Evolutionary conservation across 331 rosid species (phyloP).

Genomic region (Quercus phellos): DNA sequence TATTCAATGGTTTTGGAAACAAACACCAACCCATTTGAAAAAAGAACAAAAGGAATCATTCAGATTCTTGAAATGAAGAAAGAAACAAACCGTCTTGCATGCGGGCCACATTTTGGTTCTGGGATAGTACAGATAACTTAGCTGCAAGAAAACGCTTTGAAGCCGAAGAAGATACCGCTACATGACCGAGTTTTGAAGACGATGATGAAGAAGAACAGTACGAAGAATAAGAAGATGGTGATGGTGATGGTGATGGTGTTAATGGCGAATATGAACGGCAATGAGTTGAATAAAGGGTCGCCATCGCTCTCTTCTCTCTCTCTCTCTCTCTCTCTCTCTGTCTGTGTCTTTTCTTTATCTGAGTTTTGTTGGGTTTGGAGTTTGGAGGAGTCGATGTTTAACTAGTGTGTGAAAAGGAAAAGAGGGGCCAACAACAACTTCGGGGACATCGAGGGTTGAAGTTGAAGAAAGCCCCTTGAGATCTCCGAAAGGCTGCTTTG

Average conservation of each 20-base stretch:
- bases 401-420: not conserved
- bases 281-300: conserved; percentile 51
- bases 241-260: conserved; percentile 1
- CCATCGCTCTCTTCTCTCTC: conserved; percentile 27
- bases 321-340: not conserved
- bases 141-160: conserved; percentile 34
- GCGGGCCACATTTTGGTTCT: conserved; percentile 27
- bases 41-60: no score
- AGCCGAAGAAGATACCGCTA: conserved; percentile 3
- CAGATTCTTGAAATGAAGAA: not conserved
- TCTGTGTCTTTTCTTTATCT: not conserved
- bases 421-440: conserved; percentile 6
- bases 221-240: not conserved
- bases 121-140: conserved; percentile 42
- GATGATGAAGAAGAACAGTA: not conserved
- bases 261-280: conserved; percentile 25
- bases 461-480: conserved; percentile 43
- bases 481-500: conserved; percentile 65
- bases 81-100: conserved; percentile 47
- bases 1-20: no score
- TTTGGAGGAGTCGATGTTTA: not conserved
- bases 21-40: no score
- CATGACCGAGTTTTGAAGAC: conserved; percentile 9
- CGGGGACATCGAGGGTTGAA: conserved; percentile 38
- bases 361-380: not conserved